These are phyloP conservation scores for Eucalyptus marginata DNA, from an alignment of 345 rosid species.

Conservation along the genomic window DNA sequence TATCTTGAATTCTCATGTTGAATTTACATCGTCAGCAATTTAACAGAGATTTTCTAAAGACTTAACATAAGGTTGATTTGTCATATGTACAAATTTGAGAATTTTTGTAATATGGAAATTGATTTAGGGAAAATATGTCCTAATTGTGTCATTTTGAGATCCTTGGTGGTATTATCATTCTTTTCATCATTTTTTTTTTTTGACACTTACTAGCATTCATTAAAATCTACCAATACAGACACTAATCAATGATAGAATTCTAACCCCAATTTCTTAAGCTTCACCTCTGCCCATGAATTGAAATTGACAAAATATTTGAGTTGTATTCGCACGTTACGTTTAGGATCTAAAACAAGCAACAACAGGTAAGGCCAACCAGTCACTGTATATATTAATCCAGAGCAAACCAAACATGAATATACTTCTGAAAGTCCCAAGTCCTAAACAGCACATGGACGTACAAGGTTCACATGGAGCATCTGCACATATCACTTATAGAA, in stretches of 20 bases:
- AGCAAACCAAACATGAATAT: neutral
- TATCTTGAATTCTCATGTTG: neutral
- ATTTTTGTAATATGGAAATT: neutral
- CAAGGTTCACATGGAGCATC: neutral
- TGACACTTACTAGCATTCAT: neutral
- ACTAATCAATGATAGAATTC: neutral
- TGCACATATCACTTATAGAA: neutral
- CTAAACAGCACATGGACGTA: neutral
- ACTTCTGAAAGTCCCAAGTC: neutral
- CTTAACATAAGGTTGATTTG: neutral
- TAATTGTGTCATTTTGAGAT: too few relatives aligned
- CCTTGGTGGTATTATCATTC: too few relatives aligned
- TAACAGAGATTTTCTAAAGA: neutral
- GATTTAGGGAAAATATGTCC: too few relatives aligned
- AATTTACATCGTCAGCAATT: neutral
- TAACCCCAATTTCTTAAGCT: neutral
- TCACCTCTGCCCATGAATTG: neutral
- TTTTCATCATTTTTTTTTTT: too few relatives aligned
- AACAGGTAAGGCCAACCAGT: neutral
- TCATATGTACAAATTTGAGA: neutral
- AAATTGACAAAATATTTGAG: neutral
- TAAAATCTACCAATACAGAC: neutral
- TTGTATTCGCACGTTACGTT: neutral
- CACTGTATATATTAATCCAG: neutral
- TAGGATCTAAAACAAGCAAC: neutral